Evolutionary conservation across 2,329 filamentous ascomycete genomes (phyloP).

Genomic region (Beauveria pseudobassiana): DNA sequence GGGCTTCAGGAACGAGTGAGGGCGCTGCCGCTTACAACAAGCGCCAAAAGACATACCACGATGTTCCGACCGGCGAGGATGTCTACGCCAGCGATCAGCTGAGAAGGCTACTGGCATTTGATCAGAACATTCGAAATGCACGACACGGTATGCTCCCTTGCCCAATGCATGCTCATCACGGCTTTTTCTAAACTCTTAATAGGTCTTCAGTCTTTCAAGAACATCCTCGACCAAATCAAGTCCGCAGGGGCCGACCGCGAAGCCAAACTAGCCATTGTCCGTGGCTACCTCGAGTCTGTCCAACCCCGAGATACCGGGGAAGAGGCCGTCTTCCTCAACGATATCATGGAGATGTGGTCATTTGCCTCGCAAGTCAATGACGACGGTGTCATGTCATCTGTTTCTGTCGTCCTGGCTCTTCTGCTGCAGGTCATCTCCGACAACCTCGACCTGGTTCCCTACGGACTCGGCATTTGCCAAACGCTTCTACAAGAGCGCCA

Average conservation of each 20-base stretch:
- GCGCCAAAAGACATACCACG: constrained; percentile 48
- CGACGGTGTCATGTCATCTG: constrained; percentile 71
- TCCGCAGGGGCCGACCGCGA: constrained; percentile 35
- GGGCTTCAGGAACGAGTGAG: constrained; percentile 32
- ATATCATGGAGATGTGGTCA: constrained; percentile 83
- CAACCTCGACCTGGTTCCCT: constrained; percentile 64
- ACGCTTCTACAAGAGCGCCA: constrained; percentile 76
- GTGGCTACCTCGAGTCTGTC: constrained; percentile 57
- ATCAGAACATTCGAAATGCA: constrained; percentile 60
- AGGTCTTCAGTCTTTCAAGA: constrained; percentile 64
- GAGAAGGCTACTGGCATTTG: constrained; percentile 59
- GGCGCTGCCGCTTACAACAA: constrained; percentile 38
- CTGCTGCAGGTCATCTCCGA: constrained; percentile 71
- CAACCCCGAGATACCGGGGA: constrained; percentile 38
- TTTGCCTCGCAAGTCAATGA: constrained; percentile 74
- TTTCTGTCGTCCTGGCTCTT: constrained; percentile 73
- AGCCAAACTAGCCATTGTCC: constrained; percentile 50
- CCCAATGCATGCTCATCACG: not conserved
- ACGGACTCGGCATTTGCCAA: constrained; percentile 72
- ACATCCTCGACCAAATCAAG: constrained; percentile 60
- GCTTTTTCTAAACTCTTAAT: not conserved
- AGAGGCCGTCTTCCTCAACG: constrained; percentile 58
- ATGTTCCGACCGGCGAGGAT: constrained; percentile 52
- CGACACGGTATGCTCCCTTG: constrained; percentile 49
- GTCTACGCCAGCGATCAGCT: constrained; percentile 60